phyloP scores from a whole-genome alignment of 441 rosid genomes.

The Codiaeum variegatum region DNA sequence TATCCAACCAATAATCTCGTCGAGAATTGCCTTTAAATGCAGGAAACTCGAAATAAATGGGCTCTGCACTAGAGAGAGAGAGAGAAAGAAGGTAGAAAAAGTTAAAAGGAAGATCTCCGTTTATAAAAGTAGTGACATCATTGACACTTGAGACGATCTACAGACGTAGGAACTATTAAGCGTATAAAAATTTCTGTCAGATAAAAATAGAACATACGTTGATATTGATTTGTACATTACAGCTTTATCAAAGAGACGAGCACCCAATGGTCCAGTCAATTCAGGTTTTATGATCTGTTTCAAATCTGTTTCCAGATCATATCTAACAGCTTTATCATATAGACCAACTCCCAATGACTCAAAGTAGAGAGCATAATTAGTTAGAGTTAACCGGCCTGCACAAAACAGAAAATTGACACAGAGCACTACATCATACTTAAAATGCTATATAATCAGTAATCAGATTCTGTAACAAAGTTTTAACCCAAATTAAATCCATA shows the following conservation, averaged over 20 bases:
- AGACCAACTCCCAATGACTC: constrained; percentile 82
- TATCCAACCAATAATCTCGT: constrained; percentile 84
- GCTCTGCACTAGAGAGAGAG: constrained; percentile 49
- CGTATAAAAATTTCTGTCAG: constrained; percentile 19
- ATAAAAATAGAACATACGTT: constrained; percentile 49
- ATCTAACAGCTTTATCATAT: constrained; percentile 69
- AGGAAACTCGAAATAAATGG: constrained; percentile 80
- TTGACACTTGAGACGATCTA: not conserved
- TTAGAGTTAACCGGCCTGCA: constrained; percentile 82
- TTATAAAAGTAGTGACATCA: not conserved
- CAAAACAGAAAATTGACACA: constrained; percentile 24
- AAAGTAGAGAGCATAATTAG: constrained; percentile 74
- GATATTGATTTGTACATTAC: constrained; percentile 78
- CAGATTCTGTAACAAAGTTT: constrained; percentile 15
- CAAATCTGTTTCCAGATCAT: constrained; percentile 64
- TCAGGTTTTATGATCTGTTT: constrained; percentile 89
- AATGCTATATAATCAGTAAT: constrained; percentile 8
- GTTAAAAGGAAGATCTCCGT: not conserved
- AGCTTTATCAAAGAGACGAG: constrained; percentile 92
- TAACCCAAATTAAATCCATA: constrained; percentile 12
- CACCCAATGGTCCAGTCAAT: constrained; percentile 89
- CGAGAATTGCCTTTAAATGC: constrained; percentile 91
- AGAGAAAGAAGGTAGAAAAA: not conserved
- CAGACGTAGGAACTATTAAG: not conserved
- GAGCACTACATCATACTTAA: not conserved